Evolutionary conservation across 2,329 filamentous ascomycete genomes (phyloP), one percentile per base, ranked within the genome.

Genomic region (Daldinia eschscholtzii): DNA sequence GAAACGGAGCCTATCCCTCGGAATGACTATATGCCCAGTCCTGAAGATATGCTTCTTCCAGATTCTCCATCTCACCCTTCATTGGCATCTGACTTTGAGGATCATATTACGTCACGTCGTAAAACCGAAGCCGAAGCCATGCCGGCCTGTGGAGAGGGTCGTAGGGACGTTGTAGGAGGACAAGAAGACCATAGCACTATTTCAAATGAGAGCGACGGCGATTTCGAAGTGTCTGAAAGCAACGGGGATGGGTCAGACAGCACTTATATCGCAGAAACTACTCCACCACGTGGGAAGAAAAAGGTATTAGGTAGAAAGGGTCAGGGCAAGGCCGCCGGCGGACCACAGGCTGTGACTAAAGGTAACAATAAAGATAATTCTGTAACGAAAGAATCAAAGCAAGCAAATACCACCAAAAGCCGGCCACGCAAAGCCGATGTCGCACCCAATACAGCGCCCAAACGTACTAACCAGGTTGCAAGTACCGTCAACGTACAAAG

Each of bases 1-100:
- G 64, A 70, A 37, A 72, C 67, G 5, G 59, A 67, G 15, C 67
- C 70, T n/a, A 67, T 67, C 6, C 67, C 67, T 26, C 61, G 56
- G 30, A 50, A 66, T 50, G 4, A 26, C 15, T n/a, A 33, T 33
- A 12, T 61, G 33, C 41, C 59, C 33, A 10, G 41, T 10, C 39
- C 55, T 1, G 30, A 71, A n/a, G 64, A 70, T 10, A 61, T 70
- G 61, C 41, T 67, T 30, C 44, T 63, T 33, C 50, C 37, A n/a
- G 55, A 61, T 44, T 65, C 64, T 2, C 58, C 69, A 23, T 28
- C 35, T 6, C 41, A 46, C 30, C 12, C 18, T 50, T 57, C 67
- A 9, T 35, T 55, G 13, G 3, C 52, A n/a, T 61, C 62, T 1
- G 65, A 68, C 53, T 30, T 61, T 42, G 58, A 65, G 12, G 50